Evolutionary conservation across 805 yeast species (phyloP).

Genomic region (Tanozyma kutaoensis): DNA sequence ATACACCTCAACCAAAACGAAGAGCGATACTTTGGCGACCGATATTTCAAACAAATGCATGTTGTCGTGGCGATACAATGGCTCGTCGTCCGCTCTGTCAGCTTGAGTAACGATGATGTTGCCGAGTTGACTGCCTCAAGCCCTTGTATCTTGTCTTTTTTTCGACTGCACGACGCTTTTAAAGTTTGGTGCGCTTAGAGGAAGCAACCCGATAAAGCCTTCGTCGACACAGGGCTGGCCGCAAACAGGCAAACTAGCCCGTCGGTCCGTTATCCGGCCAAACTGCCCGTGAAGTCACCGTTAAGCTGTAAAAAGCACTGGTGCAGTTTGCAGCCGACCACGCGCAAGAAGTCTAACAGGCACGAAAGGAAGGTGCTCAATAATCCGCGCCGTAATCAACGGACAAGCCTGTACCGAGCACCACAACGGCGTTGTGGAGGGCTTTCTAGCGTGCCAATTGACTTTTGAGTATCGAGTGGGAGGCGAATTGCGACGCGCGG

Average conservation of each 20-base stretch:
- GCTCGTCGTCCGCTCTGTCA: conserved; percentile 44
- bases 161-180: conserved; percentile 14
- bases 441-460: conserved; percentile 19
- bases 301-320: conserved; percentile 24
- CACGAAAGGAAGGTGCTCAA: conserved; percentile 64
- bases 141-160: conserved; percentile 13
- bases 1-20: conserved; percentile 18
- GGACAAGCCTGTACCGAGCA: conserved; percentile 28
- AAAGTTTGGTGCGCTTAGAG: conserved; percentile 51
- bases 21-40: conserved; percentile 12
- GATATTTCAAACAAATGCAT: conserved; percentile 19
- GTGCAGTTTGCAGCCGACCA: conserved; percentile 57
- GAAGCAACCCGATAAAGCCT: conserved; percentile 61
- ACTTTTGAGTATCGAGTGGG: conserved; percentile 41
- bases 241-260: conserved; percentile 39
- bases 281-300: conserved; percentile 12
- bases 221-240: conserved; percentile 47
- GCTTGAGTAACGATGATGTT: conserved; percentile 41
- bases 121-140: conserved; percentile 48
- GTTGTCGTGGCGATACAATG: conserved; percentile 50
- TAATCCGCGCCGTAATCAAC: conserved; percentile 65
- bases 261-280: conserved; percentile 17
- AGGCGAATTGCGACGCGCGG: conserved; percentile 75
- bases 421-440: conserved; percentile 7
- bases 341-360: conserved; percentile 78